Evolutionary conservation across 768 basidiomycete genomes (phyloP).

Genomic region (Mycena rebaudengoi): DNA sequence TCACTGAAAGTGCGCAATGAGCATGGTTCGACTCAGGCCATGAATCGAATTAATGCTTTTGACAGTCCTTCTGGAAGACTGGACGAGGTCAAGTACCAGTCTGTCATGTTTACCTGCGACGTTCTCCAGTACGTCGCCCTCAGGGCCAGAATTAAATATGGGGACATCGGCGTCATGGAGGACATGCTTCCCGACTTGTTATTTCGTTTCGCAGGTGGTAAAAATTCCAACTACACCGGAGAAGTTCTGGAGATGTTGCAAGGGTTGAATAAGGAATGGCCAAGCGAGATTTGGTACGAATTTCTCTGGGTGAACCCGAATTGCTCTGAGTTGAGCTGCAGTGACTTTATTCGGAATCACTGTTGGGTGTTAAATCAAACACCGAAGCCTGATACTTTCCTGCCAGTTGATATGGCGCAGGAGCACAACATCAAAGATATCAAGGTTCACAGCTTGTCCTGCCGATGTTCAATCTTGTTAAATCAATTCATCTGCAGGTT

Average conservation of each 20-base stretch:
- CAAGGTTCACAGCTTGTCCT: too few relatives aligned
- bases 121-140: not conserved
- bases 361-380: slow-evolving; percentile 43
- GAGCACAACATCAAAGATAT: slow-evolving; percentile 48
- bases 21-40: not conserved
- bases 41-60: not conserved
- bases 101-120: not conserved
- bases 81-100: too few relatives aligned
- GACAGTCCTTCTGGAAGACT: not conserved
- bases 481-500: slow-evolving; percentile 17
- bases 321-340: too few relatives aligned
- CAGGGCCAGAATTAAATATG: not conserved
- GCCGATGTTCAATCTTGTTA: too few relatives aligned
- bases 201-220: not conserved
- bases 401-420: slow-evolving; percentile 41
- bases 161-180: not conserved
- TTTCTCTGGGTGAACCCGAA: too few relatives aligned
- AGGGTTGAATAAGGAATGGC: too few relatives aligned
- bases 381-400: slow-evolving; percentile 32
- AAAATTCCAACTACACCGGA: too few relatives aligned
- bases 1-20: not conserved
- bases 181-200: not conserved
- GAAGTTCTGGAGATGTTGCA: too few relatives aligned
- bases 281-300: too few relatives aligned
- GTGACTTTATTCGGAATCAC: slow-evolving; percentile 36